Conservation (phyloP, 805 yeast species). For the Candida khao-thaluensis region DNA sequence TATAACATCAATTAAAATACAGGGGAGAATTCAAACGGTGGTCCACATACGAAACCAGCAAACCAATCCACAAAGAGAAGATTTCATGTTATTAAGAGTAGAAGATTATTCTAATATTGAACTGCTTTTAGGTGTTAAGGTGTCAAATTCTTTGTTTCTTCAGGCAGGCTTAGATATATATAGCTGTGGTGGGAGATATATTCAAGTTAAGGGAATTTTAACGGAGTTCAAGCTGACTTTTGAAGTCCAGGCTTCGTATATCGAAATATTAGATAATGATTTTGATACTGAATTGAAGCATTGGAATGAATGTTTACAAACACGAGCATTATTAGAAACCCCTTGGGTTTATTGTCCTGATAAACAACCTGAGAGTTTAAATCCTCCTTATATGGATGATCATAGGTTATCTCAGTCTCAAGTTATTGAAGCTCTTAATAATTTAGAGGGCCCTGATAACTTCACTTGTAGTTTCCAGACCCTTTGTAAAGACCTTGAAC, state of each 20-base stretch:
- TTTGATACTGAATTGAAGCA: constrained; percentile 25
- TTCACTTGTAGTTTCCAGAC: no score
- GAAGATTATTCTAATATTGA: constrained; percentile 36
- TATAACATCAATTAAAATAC: constrained; percentile 21
- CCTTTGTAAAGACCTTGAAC: background rate
- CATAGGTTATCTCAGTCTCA: constrained; percentile 1
- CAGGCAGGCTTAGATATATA: constrained; percentile 17
- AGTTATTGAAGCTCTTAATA: background rate
- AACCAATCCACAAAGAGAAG: constrained; percentile 11
- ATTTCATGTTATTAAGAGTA: constrained; percentile 21
- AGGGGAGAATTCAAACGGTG: constrained; percentile 28
- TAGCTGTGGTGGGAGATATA: constrained; percentile 22
- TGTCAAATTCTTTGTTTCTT: constrained; percentile 14
- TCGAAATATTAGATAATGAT: constrained; percentile 2
- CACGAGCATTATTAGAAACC: constrained; percentile 17
- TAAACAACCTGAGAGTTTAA: background rate
- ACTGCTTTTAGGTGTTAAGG: constrained; percentile 28
- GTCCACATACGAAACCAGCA: constrained; percentile 14
- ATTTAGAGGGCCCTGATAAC: background rate
- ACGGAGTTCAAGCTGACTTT: background rate
- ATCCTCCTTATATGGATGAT: constrained; percentile 11
- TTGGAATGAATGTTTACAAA: constrained; percentile 28
- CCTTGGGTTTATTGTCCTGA: constrained; percentile 26
- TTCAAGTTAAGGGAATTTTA: constrained; percentile 25
- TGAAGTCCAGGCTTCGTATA: constrained; percentile 15